Evolutionary conservation across 225 moss, liverwort and hornwort species (phyloP), one percentile per base, ranked within the genome.

Genomic region (Pseudoscleropodium purum): DNA sequence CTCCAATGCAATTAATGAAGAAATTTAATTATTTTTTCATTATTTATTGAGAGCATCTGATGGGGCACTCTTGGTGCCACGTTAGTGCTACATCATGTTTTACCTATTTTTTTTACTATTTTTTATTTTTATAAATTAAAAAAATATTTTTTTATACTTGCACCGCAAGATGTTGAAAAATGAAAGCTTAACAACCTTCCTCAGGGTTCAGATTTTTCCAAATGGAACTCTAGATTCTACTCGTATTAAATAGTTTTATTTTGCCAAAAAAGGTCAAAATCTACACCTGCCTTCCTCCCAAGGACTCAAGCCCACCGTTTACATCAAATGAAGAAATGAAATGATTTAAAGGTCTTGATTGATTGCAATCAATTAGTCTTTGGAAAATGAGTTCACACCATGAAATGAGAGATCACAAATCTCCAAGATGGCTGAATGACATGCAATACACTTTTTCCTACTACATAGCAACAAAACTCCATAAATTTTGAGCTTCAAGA

Each of bases 271-370:
- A 41, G n/a, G 9, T 73, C 43, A 70, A 73, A 73, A 27, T 15
- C 41, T 72, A 25, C 26, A 43, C 27, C 3, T 15, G 0, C 27
- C 25, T 43, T 43, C 43, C 1, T 43, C 26, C 0, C 0, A 2
- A 72, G 26, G 39, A 41, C 13, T 69, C 1, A 13, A 1, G 7
- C 23, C 0, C 1, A n/a, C n/a, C 0, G 8, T 39, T n/a, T 14
- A 39, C 8, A 70, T 14, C 14, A 39, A n/a, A 39, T 72, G 0
- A 0, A 72, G 5, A 70, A 8, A 8, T 72, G 7, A 41, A 41
- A 26, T 25, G 2, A 15, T 72, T 41, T 25, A 2, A 41, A 41
- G 25, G 14, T 41, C 5, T 39, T 25, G 13, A 39, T 70, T 39
- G 8, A 14, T 2, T 39, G 0, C 7, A 70, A 70, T 24, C 0